Conservation (phyloP, 1,284 basidiomycete genomes). For the Fomitopsis schrenkii region DNA sequence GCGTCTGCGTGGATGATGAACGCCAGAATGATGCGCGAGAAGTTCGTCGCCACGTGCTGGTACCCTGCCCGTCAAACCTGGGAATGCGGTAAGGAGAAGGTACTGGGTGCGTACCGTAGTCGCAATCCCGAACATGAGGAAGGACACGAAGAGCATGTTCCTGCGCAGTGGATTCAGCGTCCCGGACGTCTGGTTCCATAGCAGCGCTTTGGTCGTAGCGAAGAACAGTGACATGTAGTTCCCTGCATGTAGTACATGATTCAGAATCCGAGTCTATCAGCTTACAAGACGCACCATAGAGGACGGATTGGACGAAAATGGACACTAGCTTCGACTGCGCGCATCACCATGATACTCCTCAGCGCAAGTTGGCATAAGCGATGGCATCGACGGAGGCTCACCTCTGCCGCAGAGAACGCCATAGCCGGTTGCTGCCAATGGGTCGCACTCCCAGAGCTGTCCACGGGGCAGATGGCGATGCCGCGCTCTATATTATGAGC, state of each 20-base stretch:
- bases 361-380: background rate
- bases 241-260: background rate
- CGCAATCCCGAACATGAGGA: background rate
- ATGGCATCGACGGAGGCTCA: background rate
- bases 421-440: background rate
- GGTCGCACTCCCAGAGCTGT: background rate
- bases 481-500: background rate
- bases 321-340: background rate
- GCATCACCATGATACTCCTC: background rate
- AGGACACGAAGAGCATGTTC: background rate
- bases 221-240: background rate
- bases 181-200: background rate
- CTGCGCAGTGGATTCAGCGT: background rate
- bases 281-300: background rate
- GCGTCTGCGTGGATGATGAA: background rate
- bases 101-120: background rate
- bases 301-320: background rate
- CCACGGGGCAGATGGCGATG: background rate
- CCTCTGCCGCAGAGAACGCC: background rate
- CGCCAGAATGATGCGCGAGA: background rate
- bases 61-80: background rate
- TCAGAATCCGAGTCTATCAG: background rate
- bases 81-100: background rate
- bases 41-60: background rate
- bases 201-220: background rate